Base-by-base conservation (phyloP, 2,329 filamentous ascomycete species). In the Paraconiothyrium sp. region DNA sequence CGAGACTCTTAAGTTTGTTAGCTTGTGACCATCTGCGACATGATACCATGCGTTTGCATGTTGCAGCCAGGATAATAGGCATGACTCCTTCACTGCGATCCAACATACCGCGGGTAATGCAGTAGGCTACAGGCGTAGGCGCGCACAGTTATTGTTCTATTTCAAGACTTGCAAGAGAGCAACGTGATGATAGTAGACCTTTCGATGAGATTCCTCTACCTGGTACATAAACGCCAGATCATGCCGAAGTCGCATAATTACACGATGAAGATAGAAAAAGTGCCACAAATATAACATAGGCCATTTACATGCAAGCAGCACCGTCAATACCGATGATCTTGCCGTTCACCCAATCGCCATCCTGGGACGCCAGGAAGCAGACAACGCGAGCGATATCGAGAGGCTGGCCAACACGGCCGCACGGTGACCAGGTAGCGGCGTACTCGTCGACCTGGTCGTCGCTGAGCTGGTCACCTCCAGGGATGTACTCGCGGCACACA, bases 321-420 rank as follows among this genome's bases (percentile, higher is more conserved):
- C 78, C 78, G 56, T 80, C 78, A 58, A 83, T 82, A 64, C 82
- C 83, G 65, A 84, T 82, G 72, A 85, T 81, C 79, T 85, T 85
- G 73, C 83, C 83, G 73, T 84, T 85, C 62, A 85, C 79, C 84
- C 74, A 84, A 72, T 89, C 81, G 75, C 86, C 76, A 77, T 88
- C 78, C 81, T 89, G 79, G 75, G 85, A 77, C 69, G 87, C 75
- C 77, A 89, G 69, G 83, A 86, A 81, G 80, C 85, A 87, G 59
- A 89, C 88, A 20, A 89, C 87, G 63, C 88, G 85, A 64, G 88
- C 89, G 75, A 91, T 87, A 74, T 90, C 89, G 72, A 89, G 86
- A 60, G 88, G 88, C 66, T 90, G 86, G 67, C 88, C 88, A 61
- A 90, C 88, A 72, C 88, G 86, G 80, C 85, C 84, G 68, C 88